Percentiles rank a stretch among this genome's conserved stretches.
These are phyloP conservation scores for Candida broadrunensis DNA, from an alignment of 805 yeast species.

Conservation along the genomic window DNA sequence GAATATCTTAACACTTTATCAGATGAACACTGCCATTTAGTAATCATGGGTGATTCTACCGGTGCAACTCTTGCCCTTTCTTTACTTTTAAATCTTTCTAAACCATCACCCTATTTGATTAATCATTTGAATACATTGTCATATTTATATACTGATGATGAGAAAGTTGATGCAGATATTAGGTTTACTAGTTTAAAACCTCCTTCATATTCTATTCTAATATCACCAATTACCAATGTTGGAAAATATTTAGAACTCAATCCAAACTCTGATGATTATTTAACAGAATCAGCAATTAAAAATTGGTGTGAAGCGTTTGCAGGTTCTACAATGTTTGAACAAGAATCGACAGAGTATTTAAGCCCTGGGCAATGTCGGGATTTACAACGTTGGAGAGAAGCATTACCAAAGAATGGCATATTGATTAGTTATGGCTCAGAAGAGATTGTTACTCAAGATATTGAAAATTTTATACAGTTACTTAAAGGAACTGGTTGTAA, in stretches of 20 bases:
- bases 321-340: background rate
- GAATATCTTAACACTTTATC: constrained; percentile 1
- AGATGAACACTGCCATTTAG: constrained; percentile 9
- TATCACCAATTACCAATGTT: constrained; percentile 21
- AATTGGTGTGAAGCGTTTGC: background rate
- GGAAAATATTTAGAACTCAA: constrained; percentile 7
- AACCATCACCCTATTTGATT: constrained; percentile 18
- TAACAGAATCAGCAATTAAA: background rate
- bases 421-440: constrained; percentile 42
- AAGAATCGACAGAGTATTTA: background rate
- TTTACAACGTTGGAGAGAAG: constrained; percentile 33
- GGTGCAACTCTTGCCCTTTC: constrained; percentile 45
- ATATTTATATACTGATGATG: background rate
- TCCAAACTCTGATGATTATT: constrained; percentile 7
- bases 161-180: background rate
- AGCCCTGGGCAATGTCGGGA: constrained; percentile 30
- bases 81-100: constrained; percentile 26
- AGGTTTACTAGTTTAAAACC: constrained; percentile 2
- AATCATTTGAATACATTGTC: background rate
- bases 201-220: constrained; percentile 29
- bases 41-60: constrained; percentile 45
- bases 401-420: constrained; percentile 40
- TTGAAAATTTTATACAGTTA: constrained; percentile 23
- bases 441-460: constrained; percentile 38
- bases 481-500: constrained; percentile 16